These are phyloP conservation scores for Ophiostoma piceae DNA, from an alignment of 2,329 filamentous ascomycete genomes.

Conservation along the genomic window DNA sequence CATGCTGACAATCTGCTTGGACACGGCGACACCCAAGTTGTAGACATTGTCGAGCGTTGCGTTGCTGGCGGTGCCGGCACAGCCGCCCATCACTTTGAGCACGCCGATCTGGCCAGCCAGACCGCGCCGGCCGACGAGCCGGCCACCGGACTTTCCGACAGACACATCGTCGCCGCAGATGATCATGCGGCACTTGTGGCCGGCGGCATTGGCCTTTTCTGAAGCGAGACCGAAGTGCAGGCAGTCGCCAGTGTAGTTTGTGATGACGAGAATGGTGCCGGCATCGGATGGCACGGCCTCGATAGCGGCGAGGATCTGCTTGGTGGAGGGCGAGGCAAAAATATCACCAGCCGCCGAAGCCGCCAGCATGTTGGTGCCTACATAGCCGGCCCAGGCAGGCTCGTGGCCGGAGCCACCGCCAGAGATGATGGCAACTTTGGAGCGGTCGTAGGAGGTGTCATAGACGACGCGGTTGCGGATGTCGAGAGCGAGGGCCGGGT, in stretches of 20 bases:
- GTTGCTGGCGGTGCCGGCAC: slow-evolving; percentile 37
- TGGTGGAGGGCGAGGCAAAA: slow-evolving; percentile 59
- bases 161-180: slow-evolving; percentile 62
- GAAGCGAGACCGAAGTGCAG: slow-evolving; percentile 57
- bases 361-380: slow-evolving; percentile 56
- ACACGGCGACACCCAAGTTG: slow-evolving; percentile 46
- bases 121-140: slow-evolving; percentile 56
- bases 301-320: slow-evolving; percentile 57
- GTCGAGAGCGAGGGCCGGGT: slow-evolving; percentile 47
- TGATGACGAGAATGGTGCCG: slow-evolving; percentile 57
- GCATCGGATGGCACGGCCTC: slow-evolving; percentile 49
- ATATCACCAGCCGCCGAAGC: slow-evolving; percentile 58
- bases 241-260: slow-evolving; percentile 61
- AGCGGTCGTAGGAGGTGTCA: slow-evolving; percentile 41
- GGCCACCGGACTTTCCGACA: slow-evolving; percentile 52
- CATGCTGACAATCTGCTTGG: slow-evolving; percentile 51
- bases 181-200: slow-evolving; percentile 51
- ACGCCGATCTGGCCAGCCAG: slow-evolving; percentile 57
- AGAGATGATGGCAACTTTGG: slow-evolving; percentile 47
- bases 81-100: slow-evolving; percentile 52
- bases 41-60: slow-evolving; percentile 48
- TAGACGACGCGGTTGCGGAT: slow-evolving; percentile 49
- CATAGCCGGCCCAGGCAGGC: slow-evolving; percentile 60
- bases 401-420: slow-evolving; percentile 57
- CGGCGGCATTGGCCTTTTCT: slow-evolving; percentile 52